phyloP scores from a whole-genome alignment of 129 eudicot species.

The Escallonia herrerae region DNA sequence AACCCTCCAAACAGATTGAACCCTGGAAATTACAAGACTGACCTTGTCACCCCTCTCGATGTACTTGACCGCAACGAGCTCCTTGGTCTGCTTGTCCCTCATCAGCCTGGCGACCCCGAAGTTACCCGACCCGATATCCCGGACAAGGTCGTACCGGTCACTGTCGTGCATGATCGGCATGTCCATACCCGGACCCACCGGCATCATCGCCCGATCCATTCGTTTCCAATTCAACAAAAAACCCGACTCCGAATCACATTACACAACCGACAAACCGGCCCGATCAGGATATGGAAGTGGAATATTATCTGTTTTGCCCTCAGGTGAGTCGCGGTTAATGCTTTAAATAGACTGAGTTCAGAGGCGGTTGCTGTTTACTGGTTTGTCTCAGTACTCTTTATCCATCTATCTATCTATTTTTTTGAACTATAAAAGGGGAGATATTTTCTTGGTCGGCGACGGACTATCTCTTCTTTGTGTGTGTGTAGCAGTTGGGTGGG shows the following conservation, averaged over 20 bases:
- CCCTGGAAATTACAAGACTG: constrained; percentile 5
- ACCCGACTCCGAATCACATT: constrained; percentile 17
- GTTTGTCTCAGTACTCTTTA: constrained; percentile 3
- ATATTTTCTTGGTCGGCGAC: background rate
- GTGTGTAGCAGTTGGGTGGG: no score
- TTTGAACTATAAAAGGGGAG: no score
- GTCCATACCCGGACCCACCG: constrained; percentile 53
- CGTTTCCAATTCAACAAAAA: constrained; percentile 5
- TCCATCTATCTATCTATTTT: constrained; percentile 1
- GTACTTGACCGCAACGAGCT: constrained; percentile 89
- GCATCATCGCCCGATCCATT: constrained; percentile 56
- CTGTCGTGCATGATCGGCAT: constrained; percentile 91
- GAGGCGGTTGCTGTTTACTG: no score
- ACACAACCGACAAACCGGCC: background rate
- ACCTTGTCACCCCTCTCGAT: constrained; percentile 93
- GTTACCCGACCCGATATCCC: constrained; percentile 85
- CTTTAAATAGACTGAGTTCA: no score
- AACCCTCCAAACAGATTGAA: background rate
- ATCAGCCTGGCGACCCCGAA: constrained; percentile 82
- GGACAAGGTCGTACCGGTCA: constrained; percentile 73
- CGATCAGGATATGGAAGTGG: background rate
- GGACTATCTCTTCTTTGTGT: background rate
- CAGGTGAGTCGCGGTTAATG: no score
- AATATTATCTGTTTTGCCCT: background rate
- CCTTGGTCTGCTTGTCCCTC: constrained; percentile 80